Conservation (phyloP, 2,329 filamentous ascomycete genomes). For the Fusarium keratoplasticum region DNA sequence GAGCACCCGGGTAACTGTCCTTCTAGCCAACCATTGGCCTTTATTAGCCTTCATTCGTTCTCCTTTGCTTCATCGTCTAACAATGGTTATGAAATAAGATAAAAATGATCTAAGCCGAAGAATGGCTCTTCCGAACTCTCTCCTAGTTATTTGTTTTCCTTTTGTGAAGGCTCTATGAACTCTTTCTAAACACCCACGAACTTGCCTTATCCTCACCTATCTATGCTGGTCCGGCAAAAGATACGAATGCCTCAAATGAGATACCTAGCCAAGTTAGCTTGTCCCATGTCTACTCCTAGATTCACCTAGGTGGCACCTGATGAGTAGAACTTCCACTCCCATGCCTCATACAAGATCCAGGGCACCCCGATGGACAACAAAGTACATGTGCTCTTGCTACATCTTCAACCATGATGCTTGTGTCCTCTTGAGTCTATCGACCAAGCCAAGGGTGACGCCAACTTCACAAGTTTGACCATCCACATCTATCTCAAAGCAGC, state of each 20-base stretch:
- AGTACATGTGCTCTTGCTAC: neutral
- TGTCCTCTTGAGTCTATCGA: neutral
- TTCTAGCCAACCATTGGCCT: neutral
- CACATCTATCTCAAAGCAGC: neutral
- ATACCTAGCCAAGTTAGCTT: neutral
- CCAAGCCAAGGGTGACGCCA: neutral
- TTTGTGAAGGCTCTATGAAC: neutral
- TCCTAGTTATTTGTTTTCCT: neutral
- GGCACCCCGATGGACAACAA: neutral
- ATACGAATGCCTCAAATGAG: neutral
- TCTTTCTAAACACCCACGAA: too few species aligned
- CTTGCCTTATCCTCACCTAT: too few species aligned
- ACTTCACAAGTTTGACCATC: neutral
- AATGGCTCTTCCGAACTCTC: neutral
- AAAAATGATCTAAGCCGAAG: neutral
- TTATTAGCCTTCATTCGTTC: neutral
- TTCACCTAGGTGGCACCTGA: neutral
- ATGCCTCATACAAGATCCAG: neutral
- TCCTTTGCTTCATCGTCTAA: neutral
- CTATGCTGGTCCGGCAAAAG: too few species aligned
- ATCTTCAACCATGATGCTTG: neutral
- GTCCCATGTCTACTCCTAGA: neutral
- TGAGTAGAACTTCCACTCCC: neutral
- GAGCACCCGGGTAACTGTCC: neutral
- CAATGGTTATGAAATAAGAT: neutral